Conservation (phyloP, 2,329 filamentous ascomycete species). For the Aspergillus jensenii region DNA sequence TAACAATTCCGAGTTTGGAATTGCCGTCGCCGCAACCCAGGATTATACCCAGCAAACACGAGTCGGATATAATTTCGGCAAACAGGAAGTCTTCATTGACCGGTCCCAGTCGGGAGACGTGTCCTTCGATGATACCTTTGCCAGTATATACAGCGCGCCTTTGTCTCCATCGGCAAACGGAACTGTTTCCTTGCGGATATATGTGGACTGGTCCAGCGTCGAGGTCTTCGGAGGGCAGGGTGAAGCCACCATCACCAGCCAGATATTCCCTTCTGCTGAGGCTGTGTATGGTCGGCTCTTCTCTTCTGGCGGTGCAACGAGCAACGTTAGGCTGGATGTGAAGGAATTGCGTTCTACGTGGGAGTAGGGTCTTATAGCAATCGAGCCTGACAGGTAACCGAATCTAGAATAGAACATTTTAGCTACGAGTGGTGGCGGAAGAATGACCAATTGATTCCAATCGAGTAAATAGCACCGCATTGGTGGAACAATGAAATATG, state of each 20-base stretch:
- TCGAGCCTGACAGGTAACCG: too few species aligned
- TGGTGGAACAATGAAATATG: too few species aligned
- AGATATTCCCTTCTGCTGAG: constrained; percentile 22
- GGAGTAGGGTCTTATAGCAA: too few species aligned
- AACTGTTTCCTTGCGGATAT: constrained; percentile 18
- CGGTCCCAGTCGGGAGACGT: constrained; percentile 21
- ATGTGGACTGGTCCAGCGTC: constrained; percentile 29
- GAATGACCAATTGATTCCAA: too few species aligned
- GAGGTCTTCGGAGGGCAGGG: constrained; percentile 27
- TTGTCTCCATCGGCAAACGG: constrained; percentile 1
- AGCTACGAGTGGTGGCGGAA: too few species aligned
- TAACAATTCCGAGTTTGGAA: constrained; percentile 15
- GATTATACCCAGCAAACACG: constrained; percentile 21
- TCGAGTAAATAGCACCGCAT: too few species aligned
- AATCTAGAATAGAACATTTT: too few species aligned
- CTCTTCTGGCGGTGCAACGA: too few species aligned
- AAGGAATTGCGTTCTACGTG: too few species aligned
- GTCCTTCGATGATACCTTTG: constrained; percentile 22
- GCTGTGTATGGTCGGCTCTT: too few species aligned
- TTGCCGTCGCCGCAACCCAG: constrained; percentile 16
- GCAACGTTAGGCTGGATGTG: too few species aligned
- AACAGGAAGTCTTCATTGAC: constrained; percentile 23
- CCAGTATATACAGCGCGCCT: constrained; percentile 16
- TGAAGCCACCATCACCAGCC: constrained; percentile 23
- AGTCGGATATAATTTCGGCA: constrained; percentile 27